Evolutionary conservation across 495 filamentous ascomycete genomes (phyloP), one percentile per base, ranked within the genome.

Genomic region (Xylaria curta): DNA sequence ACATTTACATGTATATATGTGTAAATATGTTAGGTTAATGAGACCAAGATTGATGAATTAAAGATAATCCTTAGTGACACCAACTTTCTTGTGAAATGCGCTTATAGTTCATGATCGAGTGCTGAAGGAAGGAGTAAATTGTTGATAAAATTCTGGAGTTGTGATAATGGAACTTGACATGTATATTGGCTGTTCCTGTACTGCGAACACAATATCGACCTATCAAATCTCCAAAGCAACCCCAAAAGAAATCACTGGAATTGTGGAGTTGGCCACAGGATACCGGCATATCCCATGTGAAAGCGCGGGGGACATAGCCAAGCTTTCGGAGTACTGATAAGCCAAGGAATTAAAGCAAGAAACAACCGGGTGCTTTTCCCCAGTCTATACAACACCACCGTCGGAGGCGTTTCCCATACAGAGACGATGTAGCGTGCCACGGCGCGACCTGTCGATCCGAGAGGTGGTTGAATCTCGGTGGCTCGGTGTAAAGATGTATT

Each of bases 401-500:
- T 58, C 15, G 17, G 54, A n/a, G 4, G 31, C 9, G 6, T 33
- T 33, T 38, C 36, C 6, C 6, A 38, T 38, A 7, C 36, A 38
- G 54, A 59, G 17, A 47, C 17, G 42, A 53, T 46, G 28, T 15
- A 66, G 21, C 31, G 38, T 65, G 12, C 12, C 61, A 12, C 13
- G 9, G 21, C 59, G 40, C 4, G 7, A 33, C n/a, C n/a, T 38
- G n/a, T 53, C 31, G 33, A 70, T 38, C n/a, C 67, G 74, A 74
- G 60, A 76, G 72, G 74, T 72, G 72, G 72, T 36, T 72, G 61
- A 73, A 75, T 44, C 31, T 76, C 71, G 76, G 73, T 70, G 62
- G 61, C 62, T 78, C 76, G 76, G 76, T 64, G 33, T 13, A 75
- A 78, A 73, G 75, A 75, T 78, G 46, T 13, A 26, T 67, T 28